Conservation (phyloP, 1,284 basidiomycete species). For the Quambalaria eucalypti region DNA sequence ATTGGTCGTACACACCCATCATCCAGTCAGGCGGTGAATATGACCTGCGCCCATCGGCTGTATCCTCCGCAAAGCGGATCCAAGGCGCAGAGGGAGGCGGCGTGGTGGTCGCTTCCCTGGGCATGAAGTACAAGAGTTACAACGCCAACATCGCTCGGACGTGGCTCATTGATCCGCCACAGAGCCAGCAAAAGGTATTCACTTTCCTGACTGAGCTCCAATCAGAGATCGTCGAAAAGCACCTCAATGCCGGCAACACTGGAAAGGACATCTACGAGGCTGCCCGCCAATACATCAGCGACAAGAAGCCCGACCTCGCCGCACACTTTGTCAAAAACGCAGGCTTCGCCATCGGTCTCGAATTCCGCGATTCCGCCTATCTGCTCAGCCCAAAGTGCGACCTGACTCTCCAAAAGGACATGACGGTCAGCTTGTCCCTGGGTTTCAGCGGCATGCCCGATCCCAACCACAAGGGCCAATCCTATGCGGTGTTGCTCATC, state of each 20-base stretch:
- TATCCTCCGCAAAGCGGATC: conserved; percentile 58
- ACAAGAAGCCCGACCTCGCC: conserved; percentile 72
- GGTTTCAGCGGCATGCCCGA: conserved; percentile 71
- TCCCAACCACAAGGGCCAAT: conserved; percentile 59
- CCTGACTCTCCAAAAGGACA: conserved; percentile 63
- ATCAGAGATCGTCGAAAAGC: conserved; percentile 61
- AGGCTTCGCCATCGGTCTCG: conserved; percentile 67
- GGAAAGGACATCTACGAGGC: conserved; percentile 72
- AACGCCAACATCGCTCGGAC: conserved; percentile 84
- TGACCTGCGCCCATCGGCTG: conserved; percentile 75
- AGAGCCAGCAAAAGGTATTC: conserved; percentile 60
- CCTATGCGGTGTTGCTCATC: conserved; percentile 80
- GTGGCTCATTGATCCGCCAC: conserved; percentile 86
- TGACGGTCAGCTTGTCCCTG: conserved; percentile 75
- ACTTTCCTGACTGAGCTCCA: conserved; percentile 70
- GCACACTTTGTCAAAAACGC: conserved; percentile 78
- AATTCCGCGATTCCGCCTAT: conserved; percentile 83
- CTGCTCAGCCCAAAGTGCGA: conserved; percentile 71
- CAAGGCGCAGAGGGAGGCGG: conserved; percentile 74
- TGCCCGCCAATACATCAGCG: conserved; percentile 63
- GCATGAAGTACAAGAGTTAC: conserved; percentile 85
- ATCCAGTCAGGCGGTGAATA: conserved; percentile 88
- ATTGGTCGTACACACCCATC: conserved; percentile 90
- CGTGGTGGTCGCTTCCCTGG: conserved; percentile 77
- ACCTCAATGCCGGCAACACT: conserved; percentile 68